These are phyloP conservation scores for Dioscorea dumetorum DNA, from an alignment of 106 monocot species.

Conservation along the genomic window DNA sequence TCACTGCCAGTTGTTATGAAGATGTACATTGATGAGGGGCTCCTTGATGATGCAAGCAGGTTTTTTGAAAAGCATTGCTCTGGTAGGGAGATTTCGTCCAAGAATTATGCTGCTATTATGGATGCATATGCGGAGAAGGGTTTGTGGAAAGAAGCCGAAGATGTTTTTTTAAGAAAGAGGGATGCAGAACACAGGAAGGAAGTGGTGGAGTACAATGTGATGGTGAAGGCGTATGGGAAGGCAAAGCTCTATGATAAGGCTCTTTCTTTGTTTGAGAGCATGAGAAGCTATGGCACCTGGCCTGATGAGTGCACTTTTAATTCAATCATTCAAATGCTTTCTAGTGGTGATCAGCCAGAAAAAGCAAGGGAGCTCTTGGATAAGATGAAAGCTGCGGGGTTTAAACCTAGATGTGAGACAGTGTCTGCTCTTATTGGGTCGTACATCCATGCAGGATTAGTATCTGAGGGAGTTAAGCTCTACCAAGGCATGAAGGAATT, in stretches of 20 bases:
- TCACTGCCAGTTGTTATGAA: constrained; percentile 53
- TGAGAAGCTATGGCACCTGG: constrained; percentile 49
- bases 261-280: constrained; percentile 49
- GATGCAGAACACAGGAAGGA: constrained; percentile 25
- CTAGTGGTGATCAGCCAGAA: constrained; percentile 38
- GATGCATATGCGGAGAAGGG: constrained; percentile 80
- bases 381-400: constrained; percentile 46
- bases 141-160: constrained; percentile 71
- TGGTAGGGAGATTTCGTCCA: constrained; percentile 40
- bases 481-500: constrained; percentile 44
- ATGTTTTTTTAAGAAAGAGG: constrained; percentile 37
- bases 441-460: constrained; percentile 18
- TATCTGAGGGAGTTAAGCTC: constrained; percentile 39
- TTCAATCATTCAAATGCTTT: constrained; percentile 77
- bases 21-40: constrained; percentile 61
- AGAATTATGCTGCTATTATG: constrained; percentile 62
- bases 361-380: constrained; percentile 41
- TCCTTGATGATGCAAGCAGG: constrained; percentile 38
- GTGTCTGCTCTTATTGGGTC: constrained; percentile 55
- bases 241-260: constrained; percentile 68
- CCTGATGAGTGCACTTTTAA: constrained; percentile 87
- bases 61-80: constrained; percentile 61
- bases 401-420: constrained; percentile 60
- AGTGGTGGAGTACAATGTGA: constrained; percentile 67
- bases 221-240: constrained; percentile 83